Percentiles rank a stretch among this genome's conserved stretches.
These are phyloP conservation scores for Paracorniculantispora psalliotae DNA, from an alignment of 2,329 filamentous ascomycete species.

Conservation along the genomic window DNA sequence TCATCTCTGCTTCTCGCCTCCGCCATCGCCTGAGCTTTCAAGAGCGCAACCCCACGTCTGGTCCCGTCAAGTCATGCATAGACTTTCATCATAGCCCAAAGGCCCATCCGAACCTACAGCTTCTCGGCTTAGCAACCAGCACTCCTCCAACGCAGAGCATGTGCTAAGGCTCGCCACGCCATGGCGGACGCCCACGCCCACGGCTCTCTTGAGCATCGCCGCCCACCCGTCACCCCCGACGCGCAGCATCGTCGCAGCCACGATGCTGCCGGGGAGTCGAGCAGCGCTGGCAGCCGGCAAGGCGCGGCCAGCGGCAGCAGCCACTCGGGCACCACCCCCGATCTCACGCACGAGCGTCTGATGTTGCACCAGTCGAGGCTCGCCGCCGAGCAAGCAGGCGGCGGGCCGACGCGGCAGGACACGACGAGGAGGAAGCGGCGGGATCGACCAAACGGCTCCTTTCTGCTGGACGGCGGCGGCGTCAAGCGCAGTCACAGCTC, in stretches of 20 bases:
- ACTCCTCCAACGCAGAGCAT: constrained; percentile 15
- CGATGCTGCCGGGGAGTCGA: constrained; percentile 41
- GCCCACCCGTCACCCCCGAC: constrained; percentile 9
- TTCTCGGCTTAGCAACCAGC: not conserved
- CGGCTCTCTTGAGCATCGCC: not conserved
- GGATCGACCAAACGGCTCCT: constrained; percentile 17
- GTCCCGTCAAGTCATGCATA: not conserved
- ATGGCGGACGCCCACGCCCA: constrained; percentile 21
- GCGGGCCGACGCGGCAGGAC: constrained; percentile 17
- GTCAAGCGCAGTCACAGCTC: constrained; percentile 3
- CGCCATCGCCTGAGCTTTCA: not conserved
- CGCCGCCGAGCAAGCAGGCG: constrained; percentile 12
- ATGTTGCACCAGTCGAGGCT: constrained; percentile 1
- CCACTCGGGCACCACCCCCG: constrained; percentile 1
- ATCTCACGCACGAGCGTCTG: constrained; percentile 15
- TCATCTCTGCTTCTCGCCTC: not conserved
- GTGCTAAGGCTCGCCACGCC: constrained; percentile 14
- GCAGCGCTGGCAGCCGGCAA: constrained; percentile 28
- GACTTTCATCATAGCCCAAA: not conserved
- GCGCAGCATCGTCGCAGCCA: constrained; percentile 31
- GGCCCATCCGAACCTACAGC: not conserved
- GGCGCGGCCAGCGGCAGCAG: constrained; percentile 16
- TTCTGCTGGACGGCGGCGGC: constrained; percentile 2
- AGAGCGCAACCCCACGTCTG: not conserved
- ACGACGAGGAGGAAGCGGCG: constrained; percentile 17